Conservation (phyloP, 306 rosid species). For the Castanea mollissima region DNA sequence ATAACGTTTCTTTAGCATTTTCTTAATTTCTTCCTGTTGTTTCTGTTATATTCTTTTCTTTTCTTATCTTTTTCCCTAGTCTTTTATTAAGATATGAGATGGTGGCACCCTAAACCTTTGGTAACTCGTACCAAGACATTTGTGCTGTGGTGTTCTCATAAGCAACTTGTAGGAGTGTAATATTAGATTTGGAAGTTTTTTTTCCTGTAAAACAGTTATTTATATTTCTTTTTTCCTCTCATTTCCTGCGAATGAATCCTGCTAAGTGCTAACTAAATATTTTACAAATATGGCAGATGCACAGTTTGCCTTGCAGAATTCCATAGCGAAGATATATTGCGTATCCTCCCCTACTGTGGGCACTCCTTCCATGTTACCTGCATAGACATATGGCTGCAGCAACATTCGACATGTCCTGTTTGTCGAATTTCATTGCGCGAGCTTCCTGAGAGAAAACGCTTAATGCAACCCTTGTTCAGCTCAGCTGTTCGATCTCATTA, state of each 20-base stretch:
- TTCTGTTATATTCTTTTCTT: neutral
- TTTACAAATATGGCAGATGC: constrained; percentile 56
- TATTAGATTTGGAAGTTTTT: neutral
- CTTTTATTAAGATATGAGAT: neutral
- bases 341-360: constrained; percentile 85
- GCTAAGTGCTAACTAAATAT: constrained; percentile 21
- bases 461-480: constrained; percentile 70
- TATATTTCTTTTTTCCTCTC: neutral
- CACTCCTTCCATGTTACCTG: constrained; percentile 88
- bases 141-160: neutral
- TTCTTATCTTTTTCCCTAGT: neutral
- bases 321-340: constrained; percentile 65
- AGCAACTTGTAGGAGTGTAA: neutral
- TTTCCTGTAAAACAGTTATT: neutral
- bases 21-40: neutral
- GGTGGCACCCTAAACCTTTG: neutral
- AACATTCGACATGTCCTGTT: constrained; percentile 85
- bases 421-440: constrained; percentile 77
- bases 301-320: constrained; percentile 82
- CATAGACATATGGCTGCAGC: constrained; percentile 95
- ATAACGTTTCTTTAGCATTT: neutral
- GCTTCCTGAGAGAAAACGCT: constrained; percentile 47
- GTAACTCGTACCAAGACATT: neutral
- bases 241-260: neutral
- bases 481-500: constrained; percentile 50